Evolutionary conservation across 441 rosid species (phyloP).

Genomic region (Aquilaria agallochum): DNA sequence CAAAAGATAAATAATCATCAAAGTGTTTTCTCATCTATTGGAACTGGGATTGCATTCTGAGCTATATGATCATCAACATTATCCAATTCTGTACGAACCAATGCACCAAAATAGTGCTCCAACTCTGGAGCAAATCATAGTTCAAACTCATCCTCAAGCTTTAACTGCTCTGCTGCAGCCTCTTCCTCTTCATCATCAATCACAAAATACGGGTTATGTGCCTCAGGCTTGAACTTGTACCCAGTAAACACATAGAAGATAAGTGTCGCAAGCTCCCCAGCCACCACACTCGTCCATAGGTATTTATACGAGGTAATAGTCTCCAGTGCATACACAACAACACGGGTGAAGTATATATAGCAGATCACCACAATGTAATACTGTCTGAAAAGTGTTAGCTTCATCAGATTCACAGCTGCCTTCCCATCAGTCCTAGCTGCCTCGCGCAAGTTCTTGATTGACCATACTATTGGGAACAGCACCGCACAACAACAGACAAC

Average conservation of each 20-base stretch:
- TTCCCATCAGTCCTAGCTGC: conserved; percentile 90
- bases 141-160: conserved; percentile 94
- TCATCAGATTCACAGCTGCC: conserved; percentile 88
- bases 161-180: conserved; percentile 91
- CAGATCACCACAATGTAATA: conserved; percentile 94
- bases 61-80: no score
- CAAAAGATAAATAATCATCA: no score
- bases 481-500: conserved; percentile 97
- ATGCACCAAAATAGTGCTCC: no score
- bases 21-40: no score
- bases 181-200: conserved; percentile 96
- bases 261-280: conserved; percentile 79
- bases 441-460: conserved; percentile 88
- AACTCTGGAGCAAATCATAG: conserved; percentile 29
- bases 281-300: conserved; percentile 81
- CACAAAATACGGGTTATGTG: conserved; percentile 86
- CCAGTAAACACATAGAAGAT: conserved; percentile 88
- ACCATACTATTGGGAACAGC: conserved; percentile 93
- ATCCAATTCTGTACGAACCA: no score
- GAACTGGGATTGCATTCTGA: no score
- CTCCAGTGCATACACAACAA: conserved; percentile 80
- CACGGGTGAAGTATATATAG: conserved; percentile 89
- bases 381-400: conserved; percentile 86
- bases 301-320: conserved; percentile 83
- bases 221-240: conserved; percentile 85